Conservation (phyloP, 345 rosid genomes). For the Garcia nutans region DNA sequence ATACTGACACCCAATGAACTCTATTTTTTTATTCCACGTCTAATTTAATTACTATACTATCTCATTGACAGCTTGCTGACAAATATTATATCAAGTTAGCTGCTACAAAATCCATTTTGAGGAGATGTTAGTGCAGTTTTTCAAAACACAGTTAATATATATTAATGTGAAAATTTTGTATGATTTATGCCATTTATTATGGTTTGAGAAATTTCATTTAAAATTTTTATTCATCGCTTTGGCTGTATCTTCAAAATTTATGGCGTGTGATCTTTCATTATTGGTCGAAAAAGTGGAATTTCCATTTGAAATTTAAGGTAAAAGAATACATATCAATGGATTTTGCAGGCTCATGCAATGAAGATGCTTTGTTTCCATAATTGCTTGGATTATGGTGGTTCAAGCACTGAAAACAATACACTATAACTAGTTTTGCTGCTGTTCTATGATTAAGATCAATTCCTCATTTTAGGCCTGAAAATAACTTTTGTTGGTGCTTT, state of each 20-base stretch:
- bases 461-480: neutral
- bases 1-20: no score
- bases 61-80: no score
- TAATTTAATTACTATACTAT: no score
- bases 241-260: neutral
- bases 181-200: neutral
- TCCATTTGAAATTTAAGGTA: neutral
- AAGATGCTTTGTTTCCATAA: neutral
- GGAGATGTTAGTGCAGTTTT: neutral
- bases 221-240: neutral
- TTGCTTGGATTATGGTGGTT: neutral
- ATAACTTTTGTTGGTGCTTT: neutral
- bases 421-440: neutral
- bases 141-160: neutral
- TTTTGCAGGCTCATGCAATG: no score
- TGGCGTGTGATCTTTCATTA: neutral
- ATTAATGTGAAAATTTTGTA: no score
- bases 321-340: neutral
- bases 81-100: neutral
- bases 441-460: neutral
- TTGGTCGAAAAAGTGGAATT: neutral
- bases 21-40: no score
- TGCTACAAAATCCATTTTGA: neutral
- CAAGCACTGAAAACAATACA: neutral
- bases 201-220: neutral